Base-by-base conservation (phyloP, 2,329 filamentous ascomycete species). In the Tricladium varicosporioides region DNA sequence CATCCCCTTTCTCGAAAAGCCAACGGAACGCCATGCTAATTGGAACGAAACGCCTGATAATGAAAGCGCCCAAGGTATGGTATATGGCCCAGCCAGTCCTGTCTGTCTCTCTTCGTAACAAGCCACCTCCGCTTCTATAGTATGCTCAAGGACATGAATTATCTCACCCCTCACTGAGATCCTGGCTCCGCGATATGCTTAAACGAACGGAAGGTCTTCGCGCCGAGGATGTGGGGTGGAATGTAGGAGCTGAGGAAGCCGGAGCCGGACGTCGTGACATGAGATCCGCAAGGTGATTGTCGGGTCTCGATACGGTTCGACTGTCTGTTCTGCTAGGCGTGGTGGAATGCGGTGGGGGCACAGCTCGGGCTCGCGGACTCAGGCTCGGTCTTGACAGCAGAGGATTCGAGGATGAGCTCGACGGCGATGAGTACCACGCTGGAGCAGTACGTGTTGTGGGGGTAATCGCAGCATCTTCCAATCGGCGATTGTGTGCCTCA, bases 401-500 rank as follows among this genome's bases (percentile, higher is more conserved):
- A 4, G 47, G 43, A 48, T 48, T 55, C 5, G 52, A 50, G 33
- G 54, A 33, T 15, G 50, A 53, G 14, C 47, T 52, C 18, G 56
- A 52, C 9, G 55, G 7, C 33, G 55, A 27, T 27, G 22, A 27
- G 22, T 27, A 27, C 22, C 22, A 27, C 7, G 22, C 22, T 54
- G 14, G 50, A 52, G 59, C 13, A 36, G 58, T 14, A 44, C 51
- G 47, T n/a, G 62, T 22, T 22, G 60, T 44, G 5, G 60, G 50
- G 16, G 47, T 54, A 43, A 57, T 49, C 10, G 49, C 54, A 11
- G 59, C 45, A 46, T 61, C 60, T 19, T 63, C 61, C 13, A 59
- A 27, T 5, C 58, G 57, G 22, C 59, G 60, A 40, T 62, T 62
- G 19, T 56, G 51, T 13, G 64, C 64, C 31, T 62, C 61, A 10